These are phyloP conservation scores for Camelina laxa DNA, from an alignment of 345 rosid genomes.

Conservation along the genomic window DNA sequence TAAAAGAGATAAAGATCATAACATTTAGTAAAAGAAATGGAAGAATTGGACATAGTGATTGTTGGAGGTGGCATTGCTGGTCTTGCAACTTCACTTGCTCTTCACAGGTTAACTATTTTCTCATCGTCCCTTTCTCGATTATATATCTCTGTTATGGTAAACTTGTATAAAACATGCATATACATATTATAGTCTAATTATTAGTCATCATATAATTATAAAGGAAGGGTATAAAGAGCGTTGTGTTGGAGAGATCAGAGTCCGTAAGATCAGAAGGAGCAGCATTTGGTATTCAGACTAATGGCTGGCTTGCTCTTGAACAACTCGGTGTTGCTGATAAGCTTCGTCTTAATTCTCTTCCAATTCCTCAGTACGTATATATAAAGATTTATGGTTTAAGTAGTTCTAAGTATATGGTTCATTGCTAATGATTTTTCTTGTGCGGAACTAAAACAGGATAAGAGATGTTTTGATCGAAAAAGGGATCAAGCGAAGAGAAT, in stretches of 20 bases:
- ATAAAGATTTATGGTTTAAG: neutral
- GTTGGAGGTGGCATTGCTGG: conserved; percentile 70
- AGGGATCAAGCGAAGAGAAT: conserved; percentile 31
- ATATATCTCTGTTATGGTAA: conserved; percentile 1
- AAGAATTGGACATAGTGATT: conserved; percentile 52
- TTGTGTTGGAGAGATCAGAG: conserved; percentile 61
- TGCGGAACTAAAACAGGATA: conserved; percentile 19
- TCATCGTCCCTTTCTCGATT: neutral
- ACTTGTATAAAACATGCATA: neutral
- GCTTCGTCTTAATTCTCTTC: conserved; percentile 50
- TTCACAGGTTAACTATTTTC: conserved; percentile 48
- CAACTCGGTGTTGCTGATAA: conserved; percentile 56
- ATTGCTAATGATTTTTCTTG: neutral
- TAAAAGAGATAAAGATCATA: neutral
- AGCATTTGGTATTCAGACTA: conserved; percentile 53
- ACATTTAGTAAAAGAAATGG: neutral
- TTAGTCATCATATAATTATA: neutral
- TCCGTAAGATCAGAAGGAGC: conserved; percentile 52
- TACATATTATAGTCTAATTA: neutral
- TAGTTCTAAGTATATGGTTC: neutral
- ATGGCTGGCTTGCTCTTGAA: conserved; percentile 72
- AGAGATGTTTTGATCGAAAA: conserved; percentile 31
- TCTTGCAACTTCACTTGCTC: conserved; percentile 67
- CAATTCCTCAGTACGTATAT: conserved; percentile 42
- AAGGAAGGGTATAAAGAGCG: conserved; percentile 65